Base-by-base conservation (phyloP, 371 early-diverging fungal species). In the Rhizomucor miehei region DNA sequence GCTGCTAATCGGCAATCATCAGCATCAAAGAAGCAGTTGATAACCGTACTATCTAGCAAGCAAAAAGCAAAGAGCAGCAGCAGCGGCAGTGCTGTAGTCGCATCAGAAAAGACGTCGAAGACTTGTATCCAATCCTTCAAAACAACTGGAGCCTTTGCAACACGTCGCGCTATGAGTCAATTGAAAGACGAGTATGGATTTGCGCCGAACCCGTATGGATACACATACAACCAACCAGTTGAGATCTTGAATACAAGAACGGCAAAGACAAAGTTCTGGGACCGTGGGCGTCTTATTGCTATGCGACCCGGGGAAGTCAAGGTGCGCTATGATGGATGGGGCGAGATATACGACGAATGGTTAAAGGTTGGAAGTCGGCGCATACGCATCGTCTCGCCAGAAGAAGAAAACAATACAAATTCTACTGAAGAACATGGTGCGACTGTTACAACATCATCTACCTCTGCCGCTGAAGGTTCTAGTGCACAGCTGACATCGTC, bases 311-410 rank as follows among this genome's bases (percentile, higher is more conserved):
- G 78, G 0, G 67, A 73, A 46, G 79, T 85, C 23, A 62, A 62
- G 29, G 69, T 84, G 1, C 80, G 73, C 21, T 85, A 80, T 56
- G 81, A 86, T 49, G 84, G 78, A 2, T 84, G 88, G 84, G 65
- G 68, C 9, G 61, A 68, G 0, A 56, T 64, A 19, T 82, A 75
- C 57, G 88, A 87, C 40, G 86, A 85, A 54, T 85, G 86, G 86
- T 60, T 85, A 16, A 77, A 71, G 36, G 66, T 77, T 1, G 86
- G 80, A 14, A 87, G 86, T 48, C 63, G 75, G n/a, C 67, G 84
- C 6, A 66, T 78, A 12, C 56, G 72, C 10, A 38, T 52, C 14
- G 59, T 50, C 16, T 54, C 46, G 34, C 55, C 48, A 16, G 13
- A 24, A n/a, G 16, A 47, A 6, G 11, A n/a, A 6, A 46, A 40